Base-by-base conservation (phyloP, 352 stramenopile species). In the Phytophthora sojae region DNA sequence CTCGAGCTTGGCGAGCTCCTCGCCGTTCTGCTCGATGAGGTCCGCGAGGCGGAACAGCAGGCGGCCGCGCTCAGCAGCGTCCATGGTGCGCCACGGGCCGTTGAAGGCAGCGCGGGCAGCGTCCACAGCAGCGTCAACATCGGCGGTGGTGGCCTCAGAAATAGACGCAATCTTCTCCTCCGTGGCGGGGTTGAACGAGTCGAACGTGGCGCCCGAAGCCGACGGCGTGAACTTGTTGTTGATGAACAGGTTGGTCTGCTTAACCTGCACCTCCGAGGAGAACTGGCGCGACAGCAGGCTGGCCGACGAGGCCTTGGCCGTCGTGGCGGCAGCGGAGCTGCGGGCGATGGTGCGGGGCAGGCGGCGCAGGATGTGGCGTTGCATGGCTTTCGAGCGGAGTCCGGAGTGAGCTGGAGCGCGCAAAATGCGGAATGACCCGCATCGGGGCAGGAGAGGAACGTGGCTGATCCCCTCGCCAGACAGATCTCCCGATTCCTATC, bases 171-270 rank as follows among this genome's bases (percentile, higher is more conserved):
- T 93, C 52, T 91, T 81, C 51, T 91, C 78, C 68, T 94, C 87
- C 6, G 83, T 95, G 0, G 87, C 81, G 42, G 89, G 89, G 77
- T 96, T 90, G 55, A 94, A 73, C 3, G 79, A 89, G 55, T 86
- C 75, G 64, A 96, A 96, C 8, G 81, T 95, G 39, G 81, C 77
- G 29, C 88, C 88, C 25, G 72, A 82, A n/a, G 70, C 57, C 14
- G 84, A 77, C 26, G 88, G 76, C 57, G 93, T 86, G 62, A 95
- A 96, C 70, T 95, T 76, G 75, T 87, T 86, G 77, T 93, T 90
- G 66, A 97, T 96, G 74, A 97, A 87, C 37, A 96, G 70, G 58
- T 91, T 86, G 58, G 84, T 92, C 64, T 92, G 82, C 68, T 82
- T 85, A 50, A 88, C 66, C 21, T 64, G 47, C 51, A 81, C 67